Evolutionary conservation across 129 eudicot genomes (phyloP), one percentile per base, ranked within the genome.

Genomic region (Chrysanthemum lavandulifolium): DNA sequence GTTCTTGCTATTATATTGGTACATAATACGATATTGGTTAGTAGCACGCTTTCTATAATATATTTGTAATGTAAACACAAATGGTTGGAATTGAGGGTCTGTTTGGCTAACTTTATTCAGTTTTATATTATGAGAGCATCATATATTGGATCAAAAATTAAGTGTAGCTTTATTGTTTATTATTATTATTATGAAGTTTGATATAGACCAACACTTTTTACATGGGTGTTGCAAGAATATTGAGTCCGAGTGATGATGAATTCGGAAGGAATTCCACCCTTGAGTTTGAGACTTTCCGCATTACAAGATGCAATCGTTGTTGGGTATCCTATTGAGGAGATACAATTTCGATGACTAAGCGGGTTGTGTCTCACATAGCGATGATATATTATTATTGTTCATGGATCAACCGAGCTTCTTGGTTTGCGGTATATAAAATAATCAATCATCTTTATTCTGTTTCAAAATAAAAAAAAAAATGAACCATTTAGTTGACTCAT

Each of bases 331-430:
- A 83, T 83, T 67, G 90, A 2, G 90, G 90, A 61, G 87, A 86
- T 49, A 86, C 90, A 6, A 86, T 86, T 62, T 86, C 85, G 0
- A 87, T 86, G 45, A 86, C 90, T n/a, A 2, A 86, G 87, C 67
- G 90, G 87, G 87, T 86, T 66, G 90, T 86, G 25, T 86, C 90
- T 29, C 87, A 82, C 68, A 86, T 86, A 67, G 90, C 83, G 81
- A 82, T 86, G 61, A 65, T 82, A 57, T 82, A 87, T 51, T 86
- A 86, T 82, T 29, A 2, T 29, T 29, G 85, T 82, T 80, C 90
- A 82, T 77, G 90, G 90, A 56, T 83, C 85, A 73, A 82, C 87
- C 1, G 90, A 86, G 79, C 87, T 86, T 63, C 90, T 86, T n/a
- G 90, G 90, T 19, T 78, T 86, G 73, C 90, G 82, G 87, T 81